Conservation (phyloP, 1,284 basidiomycete species). For the Pterula multifida region DNA sequence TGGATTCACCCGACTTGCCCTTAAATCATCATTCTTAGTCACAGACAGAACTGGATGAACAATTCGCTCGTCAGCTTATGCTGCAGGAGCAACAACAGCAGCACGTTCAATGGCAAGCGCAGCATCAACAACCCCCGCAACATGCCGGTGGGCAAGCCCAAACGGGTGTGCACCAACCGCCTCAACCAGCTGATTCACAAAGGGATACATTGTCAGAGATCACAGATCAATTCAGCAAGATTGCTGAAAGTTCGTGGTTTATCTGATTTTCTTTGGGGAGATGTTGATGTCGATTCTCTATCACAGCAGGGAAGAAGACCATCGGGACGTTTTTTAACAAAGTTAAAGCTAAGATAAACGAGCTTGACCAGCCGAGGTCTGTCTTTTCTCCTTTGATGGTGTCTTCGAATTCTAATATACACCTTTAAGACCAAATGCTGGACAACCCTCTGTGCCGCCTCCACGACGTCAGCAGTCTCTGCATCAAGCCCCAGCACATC, state of each 20-base stretch:
- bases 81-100: slow-evolving; percentile 50
- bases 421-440: background rate
- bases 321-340: slow-evolving; percentile 58
- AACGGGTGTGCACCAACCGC: slow-evolving; percentile 12
- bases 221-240: slow-evolving; percentile 57
- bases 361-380: slow-evolving; percentile 42
- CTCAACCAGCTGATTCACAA: slow-evolving; percentile 14
- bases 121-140: slow-evolving; percentile 15
- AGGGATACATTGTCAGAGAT: slow-evolving; percentile 53
- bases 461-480: background rate
- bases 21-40: slow-evolving; percentile 18
- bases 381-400: slow-evolving; percentile 1
- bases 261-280: slow-evolving; percentile 3
- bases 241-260: slow-evolving; percentile 55
- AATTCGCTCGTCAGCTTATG: slow-evolving; percentile 57
- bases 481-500: background rate
- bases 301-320: slow-evolving; percentile 62
- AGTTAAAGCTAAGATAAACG: slow-evolving; percentile 71
- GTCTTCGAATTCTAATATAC: background rate
- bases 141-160: slow-evolving; percentile 9
- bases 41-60: slow-evolving; percentile 63
- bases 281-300: background rate
- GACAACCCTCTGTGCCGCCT: background rate
- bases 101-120: slow-evolving; percentile 20
- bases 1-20: background rate